phyloP scores from a whole-genome alignment of 192 early-diverging fungal genomes.

The Glomus cerebriforme region DNA sequence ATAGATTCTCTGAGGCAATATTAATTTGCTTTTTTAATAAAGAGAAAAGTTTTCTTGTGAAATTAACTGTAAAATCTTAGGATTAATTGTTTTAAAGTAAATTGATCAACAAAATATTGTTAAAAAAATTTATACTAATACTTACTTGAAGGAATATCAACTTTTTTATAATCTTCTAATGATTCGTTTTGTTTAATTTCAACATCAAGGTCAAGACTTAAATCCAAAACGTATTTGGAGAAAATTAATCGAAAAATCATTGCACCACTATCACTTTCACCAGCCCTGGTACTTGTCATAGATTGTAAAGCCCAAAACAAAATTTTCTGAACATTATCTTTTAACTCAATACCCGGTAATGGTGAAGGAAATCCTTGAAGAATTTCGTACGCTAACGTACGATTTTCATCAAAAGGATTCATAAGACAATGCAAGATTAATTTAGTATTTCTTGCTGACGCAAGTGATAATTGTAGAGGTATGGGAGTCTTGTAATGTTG shows the following conservation, averaged over 20 bases:
- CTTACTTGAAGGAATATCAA: constrained; percentile 30
- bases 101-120: background rate
- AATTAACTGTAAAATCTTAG: constrained; percentile 44
- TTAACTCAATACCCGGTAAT: constrained; percentile 55
- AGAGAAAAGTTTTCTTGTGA: constrained; percentile 53
- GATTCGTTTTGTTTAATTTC: constrained; percentile 12
- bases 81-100: background rate
- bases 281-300: constrained; percentile 68
- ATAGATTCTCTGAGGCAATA: constrained; percentile 47
- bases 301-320: constrained; percentile 62
- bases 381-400: constrained; percentile 71
- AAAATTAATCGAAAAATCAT: constrained; percentile 77
- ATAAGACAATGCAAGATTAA: constrained; percentile 63
- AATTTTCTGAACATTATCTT: constrained; percentile 51
- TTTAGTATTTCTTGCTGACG: constrained; percentile 47
- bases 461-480: constrained; percentile 55
- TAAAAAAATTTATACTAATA: background rate
- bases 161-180: constrained; percentile 32
- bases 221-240: constrained; percentile 68
- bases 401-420: constrained; percentile 77
- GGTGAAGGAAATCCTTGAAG: constrained; percentile 67
- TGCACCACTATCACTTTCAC: constrained; percentile 85
- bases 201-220: constrained; percentile 46
- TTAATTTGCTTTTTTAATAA: constrained; percentile 53
- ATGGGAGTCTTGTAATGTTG: constrained; percentile 43